These are phyloP conservation scores for Astraeus odoratus DNA, from an alignment of 768 basidiomycete species.

Conservation along the genomic window DNA sequence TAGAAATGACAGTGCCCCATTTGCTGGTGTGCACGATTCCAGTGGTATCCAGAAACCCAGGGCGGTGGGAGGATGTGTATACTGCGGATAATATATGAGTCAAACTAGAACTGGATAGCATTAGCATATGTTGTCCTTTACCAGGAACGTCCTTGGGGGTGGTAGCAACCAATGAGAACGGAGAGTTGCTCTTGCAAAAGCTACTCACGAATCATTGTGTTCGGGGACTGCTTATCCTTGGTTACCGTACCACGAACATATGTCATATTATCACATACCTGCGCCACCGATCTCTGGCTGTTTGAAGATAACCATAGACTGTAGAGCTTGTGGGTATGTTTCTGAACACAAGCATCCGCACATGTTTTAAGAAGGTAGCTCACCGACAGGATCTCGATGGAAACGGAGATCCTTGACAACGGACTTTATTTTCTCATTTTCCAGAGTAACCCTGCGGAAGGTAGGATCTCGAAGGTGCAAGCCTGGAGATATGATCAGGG, in stretches of 20 bases:
- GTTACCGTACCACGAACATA: neutral
- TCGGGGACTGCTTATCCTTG: slow-evolving; percentile 53
- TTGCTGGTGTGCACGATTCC: slow-evolving; percentile 75
- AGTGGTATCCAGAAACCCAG: slow-evolving; percentile 97
- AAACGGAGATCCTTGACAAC: slow-evolving; percentile 75
- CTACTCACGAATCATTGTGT: slow-evolving; percentile 87
- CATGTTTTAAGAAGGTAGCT: slow-evolving; percentile 13
- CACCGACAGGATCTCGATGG: slow-evolving; percentile 81
- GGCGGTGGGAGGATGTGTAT: slow-evolving; percentile 86
- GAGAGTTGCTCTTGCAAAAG: neutral
- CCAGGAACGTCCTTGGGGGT: slow-evolving; percentile 59
- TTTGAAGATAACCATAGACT: slow-evolving; percentile 95
- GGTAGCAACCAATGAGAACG: neutral
- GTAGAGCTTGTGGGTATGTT: slow-evolving; percentile 48
- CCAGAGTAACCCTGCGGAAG: slow-evolving; percentile 73
- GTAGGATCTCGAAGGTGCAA: slow-evolving; percentile 80
- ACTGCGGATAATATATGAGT: slow-evolving; percentile 40
- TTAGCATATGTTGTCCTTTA: slow-evolving; percentile 26
- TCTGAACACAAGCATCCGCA: neutral
- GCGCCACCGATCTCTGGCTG: slow-evolving; percentile 89
- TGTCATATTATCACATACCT: slow-evolving; percentile 41
- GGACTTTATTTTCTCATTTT: slow-evolving; percentile 63
- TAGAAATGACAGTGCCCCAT: slow-evolving; percentile 83
- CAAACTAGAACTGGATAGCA: slow-evolving; percentile 2
- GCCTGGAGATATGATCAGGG: slow-evolving; percentile 62